Evolutionary conservation across 1,139 yeast species (phyloP).

Genomic region (Hyphopichia fennica): DNA sequence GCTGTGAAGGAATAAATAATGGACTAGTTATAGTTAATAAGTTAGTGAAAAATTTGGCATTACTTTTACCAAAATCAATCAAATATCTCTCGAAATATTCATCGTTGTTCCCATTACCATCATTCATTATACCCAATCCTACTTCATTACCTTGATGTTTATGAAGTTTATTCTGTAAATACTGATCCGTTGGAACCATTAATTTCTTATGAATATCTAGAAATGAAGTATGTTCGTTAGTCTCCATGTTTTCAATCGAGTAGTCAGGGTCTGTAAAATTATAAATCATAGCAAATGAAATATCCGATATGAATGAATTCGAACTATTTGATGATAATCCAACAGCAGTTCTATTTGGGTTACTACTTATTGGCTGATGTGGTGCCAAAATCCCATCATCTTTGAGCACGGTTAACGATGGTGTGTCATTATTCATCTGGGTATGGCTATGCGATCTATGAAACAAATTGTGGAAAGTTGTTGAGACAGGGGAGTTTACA

Average conservation of each 20-base stretch:
- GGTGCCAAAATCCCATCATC: slow-evolving; percentile 14
- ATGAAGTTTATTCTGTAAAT: slow-evolving; percentile 25
- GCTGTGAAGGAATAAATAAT: slow-evolving; percentile 24
- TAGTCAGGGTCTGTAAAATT: slow-evolving; percentile 42
- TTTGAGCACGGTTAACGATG: slow-evolving; percentile 3
- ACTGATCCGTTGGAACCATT: slow-evolving; percentile 43
- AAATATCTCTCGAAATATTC: slow-evolving; percentile 10
- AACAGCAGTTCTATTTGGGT: slow-evolving; percentile 24
- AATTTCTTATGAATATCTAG: slow-evolving; percentile 38
- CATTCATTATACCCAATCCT: slow-evolving; percentile 24
- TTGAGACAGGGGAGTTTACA: slow-evolving; percentile 35
- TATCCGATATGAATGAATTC: slow-evolving; percentile 39
- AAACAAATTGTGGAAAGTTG: slow-evolving; percentile 33
- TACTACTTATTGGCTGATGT: slow-evolving; percentile 12
- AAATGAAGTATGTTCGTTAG: slow-evolving; percentile 23
- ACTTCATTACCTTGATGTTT: slow-evolving; percentile 17
- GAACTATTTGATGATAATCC: slow-evolving; percentile 43
- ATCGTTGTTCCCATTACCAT: slow-evolving; percentile 7
- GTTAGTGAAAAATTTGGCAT: slow-evolving; percentile 23
- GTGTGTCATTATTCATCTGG: slow-evolving; percentile 9
- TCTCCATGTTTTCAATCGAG: slow-evolving; percentile 23
- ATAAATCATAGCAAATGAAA: slow-evolving; percentile 33
- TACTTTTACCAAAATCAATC: slow-evolving; percentile 18
- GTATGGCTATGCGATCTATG: slow-evolving; percentile 27
- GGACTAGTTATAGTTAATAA: slow-evolving; percentile 22